A percentile compares a stretch with the other conserved stretches of the same genome.
phyloP scores from a whole-genome alignment of 805 yeast species.

The Saccharomyces mikatae region DNA sequence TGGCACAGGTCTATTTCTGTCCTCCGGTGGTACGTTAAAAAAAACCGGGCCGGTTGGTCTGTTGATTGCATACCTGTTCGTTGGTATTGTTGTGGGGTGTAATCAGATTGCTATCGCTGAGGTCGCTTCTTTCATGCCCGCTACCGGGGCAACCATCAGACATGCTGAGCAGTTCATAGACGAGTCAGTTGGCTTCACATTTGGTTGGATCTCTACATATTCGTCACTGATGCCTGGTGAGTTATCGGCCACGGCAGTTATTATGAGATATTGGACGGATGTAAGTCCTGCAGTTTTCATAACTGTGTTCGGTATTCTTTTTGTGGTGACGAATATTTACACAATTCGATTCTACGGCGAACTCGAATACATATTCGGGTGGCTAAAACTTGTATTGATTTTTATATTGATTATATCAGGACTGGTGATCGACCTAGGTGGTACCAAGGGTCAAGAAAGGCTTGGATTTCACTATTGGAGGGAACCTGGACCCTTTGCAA shows the following conservation, averaged over 20 bases:
- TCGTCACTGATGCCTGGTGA: slow-evolving; percentile 38
- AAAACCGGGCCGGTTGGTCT: slow-evolving; percentile 33
- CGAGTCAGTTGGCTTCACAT: slow-evolving; percentile 32
- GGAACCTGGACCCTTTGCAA: slow-evolving; percentile 40
- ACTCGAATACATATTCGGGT: slow-evolving; percentile 59
- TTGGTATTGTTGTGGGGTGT: slow-evolving; percentile 33
- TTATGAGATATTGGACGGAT: slow-evolving; percentile 36
- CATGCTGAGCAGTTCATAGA: slow-evolving; percentile 35
- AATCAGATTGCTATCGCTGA: slow-evolving; percentile 37
- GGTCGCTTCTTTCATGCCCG: slow-evolving; percentile 33
- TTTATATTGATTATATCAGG: slow-evolving; percentile 53
- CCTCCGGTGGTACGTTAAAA: slow-evolving; percentile 34
- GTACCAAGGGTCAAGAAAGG: slow-evolving; percentile 48
- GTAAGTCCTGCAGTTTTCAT: slow-evolving; percentile 35
- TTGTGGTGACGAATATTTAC: slow-evolving; percentile 6
- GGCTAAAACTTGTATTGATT: slow-evolving; percentile 56
- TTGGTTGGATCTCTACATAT: slow-evolving; percentile 35
- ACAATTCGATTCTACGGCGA: slow-evolving; percentile 35
- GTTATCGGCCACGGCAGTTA: slow-evolving; percentile 35
- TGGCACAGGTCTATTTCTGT: slow-evolving; percentile 38
- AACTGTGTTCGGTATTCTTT: slow-evolving; percentile 28
- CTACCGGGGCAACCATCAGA: slow-evolving; percentile 31
- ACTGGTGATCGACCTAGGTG: slow-evolving; percentile 55
- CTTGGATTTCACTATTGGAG: slow-evolving; percentile 60
- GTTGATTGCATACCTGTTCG: slow-evolving; percentile 29